Percentiles rank a stretch among this genome's conserved stretches.
phyloP scores from a whole-genome alignment of 2,329 filamentous ascomycete species.

The Epichloe elymi region DNA sequence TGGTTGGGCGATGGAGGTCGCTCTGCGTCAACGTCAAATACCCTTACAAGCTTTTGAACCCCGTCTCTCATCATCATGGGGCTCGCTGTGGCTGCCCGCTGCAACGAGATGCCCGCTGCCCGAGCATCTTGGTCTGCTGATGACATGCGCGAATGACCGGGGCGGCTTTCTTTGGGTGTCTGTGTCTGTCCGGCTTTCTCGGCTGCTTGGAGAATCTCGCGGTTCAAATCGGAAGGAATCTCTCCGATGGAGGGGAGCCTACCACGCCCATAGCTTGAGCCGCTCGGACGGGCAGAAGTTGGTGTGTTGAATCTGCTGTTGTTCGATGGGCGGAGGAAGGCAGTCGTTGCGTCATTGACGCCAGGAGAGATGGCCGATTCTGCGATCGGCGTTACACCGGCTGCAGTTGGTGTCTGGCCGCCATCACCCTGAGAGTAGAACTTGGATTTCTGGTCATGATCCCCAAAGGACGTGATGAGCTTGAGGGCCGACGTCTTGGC shows the following conservation, averaged over 20 bases:
- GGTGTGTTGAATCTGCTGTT: slow-evolving; percentile 59
- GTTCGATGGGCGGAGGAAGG: slow-evolving; percentile 53
- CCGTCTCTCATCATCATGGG: slow-evolving; percentile 48
- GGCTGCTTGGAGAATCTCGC: slow-evolving; percentile 15
- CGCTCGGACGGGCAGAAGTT: slow-evolving; percentile 46
- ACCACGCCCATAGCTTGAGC: slow-evolving; percentile 45
- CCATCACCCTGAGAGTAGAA: slow-evolving; percentile 46
- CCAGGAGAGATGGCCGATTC: slow-evolving; percentile 56
- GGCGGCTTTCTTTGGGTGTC: slow-evolving; percentile 15
- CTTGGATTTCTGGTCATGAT: slow-evolving; percentile 46
- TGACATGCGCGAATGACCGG: slow-evolving; percentile 21
- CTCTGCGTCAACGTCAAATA: slow-evolving; percentile 20
- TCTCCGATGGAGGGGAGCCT: slow-evolving; percentile 72
- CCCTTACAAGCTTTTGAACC: slow-evolving; percentile 22
- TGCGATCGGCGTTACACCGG: slow-evolving; percentile 78
- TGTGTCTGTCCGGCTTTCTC: slow-evolving; percentile 13
- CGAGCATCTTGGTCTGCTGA: slow-evolving; percentile 31
- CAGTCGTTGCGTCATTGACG: slow-evolving; percentile 50
- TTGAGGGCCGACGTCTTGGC: slow-evolving; percentile 77
- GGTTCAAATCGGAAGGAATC: slow-evolving; percentile 21
- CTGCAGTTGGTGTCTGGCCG: slow-evolving; percentile 62
- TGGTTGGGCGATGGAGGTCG: slow-evolving; percentile 49
- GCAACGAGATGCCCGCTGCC: slow-evolving; percentile 33
- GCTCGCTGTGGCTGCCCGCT: slow-evolving; percentile 54
- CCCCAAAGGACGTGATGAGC: slow-evolving; percentile 79